A percentile compares a stretch with the other conserved stretches of the same genome.
These are phyloP conservation scores for Carex myosuroides DNA, from an alignment of 176 grass and related monocot genomes.

Conservation along the genomic window DNA sequence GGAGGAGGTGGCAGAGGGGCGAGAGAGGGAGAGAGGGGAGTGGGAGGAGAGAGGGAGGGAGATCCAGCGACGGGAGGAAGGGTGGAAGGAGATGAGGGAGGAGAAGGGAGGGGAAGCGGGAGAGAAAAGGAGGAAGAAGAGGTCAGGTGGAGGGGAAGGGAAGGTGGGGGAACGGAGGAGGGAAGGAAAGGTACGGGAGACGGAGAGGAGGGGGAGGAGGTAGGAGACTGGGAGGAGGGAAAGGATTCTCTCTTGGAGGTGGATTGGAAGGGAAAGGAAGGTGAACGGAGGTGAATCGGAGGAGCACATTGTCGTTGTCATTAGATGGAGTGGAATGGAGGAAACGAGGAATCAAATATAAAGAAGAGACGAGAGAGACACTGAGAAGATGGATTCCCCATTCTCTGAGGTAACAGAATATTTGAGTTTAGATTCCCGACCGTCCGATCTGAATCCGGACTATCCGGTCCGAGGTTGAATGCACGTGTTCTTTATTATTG, in stretches of 20 bases:
- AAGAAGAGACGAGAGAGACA: background rate
- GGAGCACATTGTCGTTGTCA: background rate
- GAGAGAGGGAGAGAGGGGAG: slow-evolving; percentile 1
- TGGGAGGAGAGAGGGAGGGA: background rate
- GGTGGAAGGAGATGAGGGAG: slow-evolving; percentile 10
- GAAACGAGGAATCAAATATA: background rate
- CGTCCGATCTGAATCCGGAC: no score
- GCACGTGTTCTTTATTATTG: no score
- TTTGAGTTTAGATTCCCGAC: no score
- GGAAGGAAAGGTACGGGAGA: background rate
- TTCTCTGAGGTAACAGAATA: no score
- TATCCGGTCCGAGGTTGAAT: no score
- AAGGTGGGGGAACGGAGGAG: background rate
- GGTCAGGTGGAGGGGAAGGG: background rate
- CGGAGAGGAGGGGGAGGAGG: slow-evolving; percentile 4
- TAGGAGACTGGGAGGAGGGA: background rate
- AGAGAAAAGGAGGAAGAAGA: slow-evolving; percentile 19
- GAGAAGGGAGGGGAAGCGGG: background rate
- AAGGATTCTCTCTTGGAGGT: background rate
- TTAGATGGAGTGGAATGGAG: background rate
- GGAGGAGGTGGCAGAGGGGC: slow-evolving; percentile 15
- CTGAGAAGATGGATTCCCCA: background rate
- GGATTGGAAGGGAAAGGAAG: background rate
- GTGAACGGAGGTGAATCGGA: background rate
- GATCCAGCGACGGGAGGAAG: background rate